These are phyloP conservation scores for Pleoardoris graminearum DNA, from an alignment of 2,329 filamentous ascomycete genomes.

Conservation along the genomic window DNA sequence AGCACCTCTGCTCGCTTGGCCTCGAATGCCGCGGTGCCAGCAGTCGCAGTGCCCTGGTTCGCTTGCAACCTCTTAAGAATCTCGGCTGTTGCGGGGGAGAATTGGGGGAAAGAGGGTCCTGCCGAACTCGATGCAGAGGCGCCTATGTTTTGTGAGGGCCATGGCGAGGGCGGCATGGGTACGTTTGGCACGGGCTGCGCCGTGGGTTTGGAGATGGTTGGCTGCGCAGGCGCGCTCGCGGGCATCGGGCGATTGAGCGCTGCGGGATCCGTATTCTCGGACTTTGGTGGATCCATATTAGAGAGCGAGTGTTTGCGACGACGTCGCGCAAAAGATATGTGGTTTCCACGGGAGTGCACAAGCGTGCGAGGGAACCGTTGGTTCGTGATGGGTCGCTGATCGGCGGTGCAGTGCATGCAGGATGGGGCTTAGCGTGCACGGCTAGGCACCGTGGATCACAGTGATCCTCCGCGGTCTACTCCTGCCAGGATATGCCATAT, in stretches of 20 bases:
- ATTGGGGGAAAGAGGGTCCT: conserved; percentile 33
- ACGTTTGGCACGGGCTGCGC: conserved; percentile 21
- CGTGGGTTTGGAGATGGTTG: conserved; percentile 24
- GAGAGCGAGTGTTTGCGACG: conserved; percentile 8
- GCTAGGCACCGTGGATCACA: no score
- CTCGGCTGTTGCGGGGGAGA: conserved; percentile 47
- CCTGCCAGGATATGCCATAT: neutral
- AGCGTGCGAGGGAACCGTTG: conserved; percentile 2
- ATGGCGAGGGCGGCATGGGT: conserved; percentile 25
- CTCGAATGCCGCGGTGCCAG: conserved; percentile 48
- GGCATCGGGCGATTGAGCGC: conserved; percentile 25
- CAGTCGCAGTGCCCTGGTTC: conserved; percentile 38
- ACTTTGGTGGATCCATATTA: conserved; percentile 24
- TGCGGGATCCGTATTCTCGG: conserved; percentile 11
- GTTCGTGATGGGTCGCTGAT: conserved; percentile 8
- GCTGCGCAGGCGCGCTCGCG: conserved; percentile 18
- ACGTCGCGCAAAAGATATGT: conserved; percentile 5
- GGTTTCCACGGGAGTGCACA: neutral
- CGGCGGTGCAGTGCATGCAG: neutral
- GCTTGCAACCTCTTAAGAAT: conserved; percentile 47
- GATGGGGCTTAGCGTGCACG: neutral
- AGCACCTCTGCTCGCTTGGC: conserved; percentile 52
- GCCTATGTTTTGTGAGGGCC: conserved; percentile 33
- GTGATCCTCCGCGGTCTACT: no score
- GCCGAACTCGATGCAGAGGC: conserved; percentile 23